Evolutionary conservation across 768 basidiomycete species (phyloP).

Genomic region (Fibroporia radiculosa): DNA sequence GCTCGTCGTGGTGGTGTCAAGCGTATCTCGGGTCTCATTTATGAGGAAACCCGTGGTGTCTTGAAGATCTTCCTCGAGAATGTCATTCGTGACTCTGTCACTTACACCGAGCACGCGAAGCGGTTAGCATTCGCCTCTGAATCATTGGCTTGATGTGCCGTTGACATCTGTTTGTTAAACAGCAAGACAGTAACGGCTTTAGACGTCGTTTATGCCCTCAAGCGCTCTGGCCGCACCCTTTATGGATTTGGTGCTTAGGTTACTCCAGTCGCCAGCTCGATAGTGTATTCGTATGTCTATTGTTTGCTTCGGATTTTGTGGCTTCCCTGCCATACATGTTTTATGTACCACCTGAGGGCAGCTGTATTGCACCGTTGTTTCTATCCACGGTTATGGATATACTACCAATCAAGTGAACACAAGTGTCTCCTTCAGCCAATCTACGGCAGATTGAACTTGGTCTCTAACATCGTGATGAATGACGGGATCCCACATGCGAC

Average conservation of each 20-base stretch:
- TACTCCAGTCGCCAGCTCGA: not conserved
- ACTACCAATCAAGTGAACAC: not conserved
- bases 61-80: conserved; percentile 57
- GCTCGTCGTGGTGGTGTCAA: conserved; percentile 63
- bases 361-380: too few relatives aligned
- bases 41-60: conserved; percentile 61
- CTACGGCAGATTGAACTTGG: conserved; percentile 24
- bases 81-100: conserved; percentile 28
- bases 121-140: conserved; percentile 22
- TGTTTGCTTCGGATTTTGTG: not conserved
- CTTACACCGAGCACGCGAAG: conserved; percentile 59
- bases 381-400: too few relatives aligned
- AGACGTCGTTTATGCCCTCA: conserved; percentile 56
- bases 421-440: not conserved
- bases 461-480: conserved; percentile 37
- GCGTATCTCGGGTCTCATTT: conserved; percentile 51
- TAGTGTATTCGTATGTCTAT: not conserved
- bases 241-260: conserved; percentile 48
- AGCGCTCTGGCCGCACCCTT: conserved; percentile 50
- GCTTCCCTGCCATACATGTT: too few relatives aligned
- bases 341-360: too few relatives aligned
- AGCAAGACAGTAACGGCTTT: conserved; percentile 48
- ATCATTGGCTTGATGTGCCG: not conserved
- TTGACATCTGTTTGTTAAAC: not conserved
- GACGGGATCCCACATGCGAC: conserved; percentile 37